Base-by-base conservation (phyloP, 768 basidiomycete genomes). In the Collybia nuda region DNA sequence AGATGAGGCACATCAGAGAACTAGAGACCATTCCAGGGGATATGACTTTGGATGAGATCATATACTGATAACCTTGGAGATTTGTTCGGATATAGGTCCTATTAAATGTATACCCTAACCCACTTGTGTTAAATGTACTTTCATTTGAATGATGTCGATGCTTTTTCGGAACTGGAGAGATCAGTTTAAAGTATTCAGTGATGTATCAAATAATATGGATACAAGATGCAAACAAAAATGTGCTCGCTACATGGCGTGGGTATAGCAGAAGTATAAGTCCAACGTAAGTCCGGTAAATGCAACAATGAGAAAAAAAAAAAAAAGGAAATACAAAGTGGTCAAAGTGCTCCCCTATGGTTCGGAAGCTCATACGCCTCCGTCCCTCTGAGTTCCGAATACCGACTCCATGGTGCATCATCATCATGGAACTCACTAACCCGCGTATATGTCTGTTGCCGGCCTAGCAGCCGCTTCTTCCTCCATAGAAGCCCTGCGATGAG, bases 11-110 rank as follows among this genome's bases (percentile, higher is more conserved):
- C 44, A 47, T 62, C 42, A 47, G 57, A 11, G 38, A 56, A 19
- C 48, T 63, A 37, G 76, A 73, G 21, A 62, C 65, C 44, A 59
- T 72, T 28, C 64, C 68, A n/a, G 72, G 65, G 4, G 77, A 80
- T 65, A 77, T 81, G 77, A 80, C 78, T 1, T 47, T 78, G 51
- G 79, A 81, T 24, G 80, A 82, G 54, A 53, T 62, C 42, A 52
- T 54, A 46, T 60, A 51, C 26, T 38, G 11, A 22, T 8, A 9
- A 21, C 35, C 11, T 21, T 40, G 42, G 14, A 21, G 32, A 32
- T 5, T 5, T 5, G 32, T 32, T 28, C 28, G 28, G 28, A 28
- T 28, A 28, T 28, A 28, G 28, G 5, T 28, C 6, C 28, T 5
- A 5, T 5, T 5, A 28, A 28, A 28, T 5, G 11, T 28, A 28